phyloP scores from a whole-genome alignment of 768 basidiomycete species.

The Tricholoma matsutake region DNA sequence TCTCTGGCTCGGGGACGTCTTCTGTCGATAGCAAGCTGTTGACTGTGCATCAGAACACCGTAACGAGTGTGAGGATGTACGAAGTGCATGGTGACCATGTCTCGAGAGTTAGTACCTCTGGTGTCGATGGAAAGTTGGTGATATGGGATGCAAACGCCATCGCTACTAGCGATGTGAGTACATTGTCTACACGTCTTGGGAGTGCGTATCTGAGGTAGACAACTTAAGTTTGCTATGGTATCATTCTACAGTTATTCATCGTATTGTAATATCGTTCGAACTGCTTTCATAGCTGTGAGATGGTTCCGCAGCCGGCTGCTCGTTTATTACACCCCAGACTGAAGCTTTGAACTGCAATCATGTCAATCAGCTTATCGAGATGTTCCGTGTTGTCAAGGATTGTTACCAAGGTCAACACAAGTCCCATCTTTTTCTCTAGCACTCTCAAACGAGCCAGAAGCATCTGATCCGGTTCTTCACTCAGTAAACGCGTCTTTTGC shows the following conservation, averaged over 20 bases:
- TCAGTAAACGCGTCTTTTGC: constrained; percentile 62
- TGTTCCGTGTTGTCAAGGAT: neutral
- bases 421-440: constrained; percentile 91
- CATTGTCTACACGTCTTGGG: constrained; percentile 47
- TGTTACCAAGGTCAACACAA: constrained; percentile 85
- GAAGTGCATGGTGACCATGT: constrained; percentile 58
- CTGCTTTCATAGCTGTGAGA: constrained; percentile 16
- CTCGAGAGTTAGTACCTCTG: constrained; percentile 80
- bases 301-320: constrained; percentile 48
- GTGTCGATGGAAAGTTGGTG: constrained; percentile 90
- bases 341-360: constrained; percentile 84
- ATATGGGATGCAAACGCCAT: constrained; percentile 81
- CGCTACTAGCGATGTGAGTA: constrained; percentile 28
- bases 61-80: constrained; percentile 85
- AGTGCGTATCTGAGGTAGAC: constrained; percentile 41
- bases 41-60: constrained; percentile 98
- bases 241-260: constrained; percentile 13
- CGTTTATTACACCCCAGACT: constrained; percentile 91
- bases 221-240: neutral
- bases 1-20: constrained; percentile 24
- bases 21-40: constrained; percentile 67
- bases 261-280: constrained; percentile 27
- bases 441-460: constrained; percentile 74
- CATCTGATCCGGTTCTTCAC: constrained; percentile 73
- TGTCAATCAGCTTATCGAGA: constrained; percentile 30